Base-by-base conservation (phyloP, 176 grass and related monocot genomes). In the Coix lacrymajobi region DNA sequence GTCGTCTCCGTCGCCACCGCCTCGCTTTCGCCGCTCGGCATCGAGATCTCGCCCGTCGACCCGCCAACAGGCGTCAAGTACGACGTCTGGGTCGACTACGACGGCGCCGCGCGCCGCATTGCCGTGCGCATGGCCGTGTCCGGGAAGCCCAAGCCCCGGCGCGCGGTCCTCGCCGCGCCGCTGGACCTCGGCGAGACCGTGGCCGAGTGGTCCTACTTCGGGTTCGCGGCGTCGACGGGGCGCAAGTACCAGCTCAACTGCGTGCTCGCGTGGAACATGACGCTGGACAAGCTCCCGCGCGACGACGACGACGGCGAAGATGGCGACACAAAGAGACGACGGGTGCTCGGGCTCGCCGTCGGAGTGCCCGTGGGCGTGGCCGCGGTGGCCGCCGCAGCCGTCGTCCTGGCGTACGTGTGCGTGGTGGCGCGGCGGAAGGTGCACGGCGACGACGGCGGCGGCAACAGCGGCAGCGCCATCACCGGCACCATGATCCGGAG, bases 211-310 rank as follows among this genome's bases (percentile, higher is more conserved):
- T 90, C 92, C 46, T 98, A 91, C 88, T 88, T 95, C 40, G 96
- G 96, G 40, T 98, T 98, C 89, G 41, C 96, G 3, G 96, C 87
- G 29, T 85, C 93, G 0, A 98, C 96, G 54, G 92, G 96, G 10
- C 1, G 0, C 22, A 73, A 37, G 63, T 95, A 93, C 77, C 56
- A 98, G 92, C 89, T 98, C 83, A 98, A 98, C 85, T 98, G 96
- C 87, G 91, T 98, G 11, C 87, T 98, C 11, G 87, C 73, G 10
- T 98, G 96, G 96, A 89, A 91, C 85, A 85, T 93, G 69, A 95
- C 91, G 73, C 79, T 98, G 68, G 92, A 98, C 69, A 93, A 10
- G 48, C 81, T 98, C 70, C 24, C 77, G 1, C 3, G 14, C 36
- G 71, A 79, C 17, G 86, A 80, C 3, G 44, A 17, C 11, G 2